A percentile compares a stretch with the other conserved stretches of the same genome.
phyloP scores from a whole-genome alignment of 805 yeast species.

The Kregervanrija fluxuum region DNA sequence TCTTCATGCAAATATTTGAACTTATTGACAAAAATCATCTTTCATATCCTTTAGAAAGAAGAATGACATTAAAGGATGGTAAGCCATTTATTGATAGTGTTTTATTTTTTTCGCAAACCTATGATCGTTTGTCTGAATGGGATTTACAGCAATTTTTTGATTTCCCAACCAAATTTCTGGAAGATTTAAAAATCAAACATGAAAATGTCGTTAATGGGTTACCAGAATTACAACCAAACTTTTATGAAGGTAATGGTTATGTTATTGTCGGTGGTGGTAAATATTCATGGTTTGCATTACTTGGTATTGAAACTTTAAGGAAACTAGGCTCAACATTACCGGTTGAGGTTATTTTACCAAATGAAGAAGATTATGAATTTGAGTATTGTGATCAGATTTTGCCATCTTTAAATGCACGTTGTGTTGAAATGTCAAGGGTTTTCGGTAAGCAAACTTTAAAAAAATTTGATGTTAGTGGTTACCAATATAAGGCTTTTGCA shows the following conservation, averaged over 20 bases:
- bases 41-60: conserved; percentile 26
- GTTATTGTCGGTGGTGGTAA: conserved; percentile 78
- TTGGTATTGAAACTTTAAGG: conserved; percentile 59
- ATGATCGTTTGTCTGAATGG: conserved; percentile 20
- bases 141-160: conserved; percentile 21
- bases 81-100: conserved; percentile 28
- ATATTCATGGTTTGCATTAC: conserved; percentile 62
- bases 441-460: conserved; percentile 47
- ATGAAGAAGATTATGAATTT: conserved; percentile 59
- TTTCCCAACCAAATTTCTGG: conserved; percentile 25
- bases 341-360: conserved; percentile 76
- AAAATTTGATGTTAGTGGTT: conserved; percentile 48
- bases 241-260: conserved; percentile 38
- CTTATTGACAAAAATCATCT: conserved; percentile 23
- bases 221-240: conserved; percentile 22
- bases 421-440: conserved; percentile 57
- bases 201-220: conserved; percentile 23
- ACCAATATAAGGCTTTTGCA: conserved; percentile 67
- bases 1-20: conserved; percentile 25
- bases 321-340: conserved; percentile 64
- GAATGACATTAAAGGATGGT: conserved; percentile 24
- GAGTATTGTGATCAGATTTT: conserved; percentile 60
- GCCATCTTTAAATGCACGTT: conserved; percentile 56
- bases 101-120: conserved; percentile 21
- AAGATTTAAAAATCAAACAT: conserved; percentile 28